A percentile compares a stretch with the other conserved stretches of the same genome.
Conservation (phyloP, 441 rosid species). For the Corymbia citriodora region DNA sequence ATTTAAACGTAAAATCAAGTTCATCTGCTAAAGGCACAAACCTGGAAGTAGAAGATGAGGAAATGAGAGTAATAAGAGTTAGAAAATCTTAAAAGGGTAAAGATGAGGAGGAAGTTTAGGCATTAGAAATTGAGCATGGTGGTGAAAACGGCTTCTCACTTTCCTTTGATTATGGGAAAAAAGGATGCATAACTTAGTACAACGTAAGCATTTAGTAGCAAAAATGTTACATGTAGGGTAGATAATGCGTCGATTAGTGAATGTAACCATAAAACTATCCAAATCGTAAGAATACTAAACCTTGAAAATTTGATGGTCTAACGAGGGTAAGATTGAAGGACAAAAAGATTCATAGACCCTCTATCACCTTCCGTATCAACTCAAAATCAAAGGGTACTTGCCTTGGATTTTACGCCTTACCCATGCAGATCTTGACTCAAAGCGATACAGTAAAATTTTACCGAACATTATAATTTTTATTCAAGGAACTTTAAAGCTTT, state of each 20-base stretch:
- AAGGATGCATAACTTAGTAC: background rate
- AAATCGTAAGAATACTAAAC: background rate
- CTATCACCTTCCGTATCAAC: background rate
- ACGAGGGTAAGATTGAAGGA: background rate
- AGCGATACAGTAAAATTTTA: background rate
- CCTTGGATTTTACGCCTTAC: background rate
- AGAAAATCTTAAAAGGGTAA: background rate
- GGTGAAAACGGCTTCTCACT: background rate
- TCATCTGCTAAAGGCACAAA: background rate
- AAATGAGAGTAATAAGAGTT: background rate
- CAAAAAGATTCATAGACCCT: background rate
- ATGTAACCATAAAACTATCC: background rate
- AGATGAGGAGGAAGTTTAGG: background rate
- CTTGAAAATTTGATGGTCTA: background rate
- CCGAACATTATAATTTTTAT: background rate
- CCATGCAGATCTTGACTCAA: background rate
- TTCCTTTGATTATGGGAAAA: background rate
- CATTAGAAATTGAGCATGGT: background rate
- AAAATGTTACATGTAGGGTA: background rate
- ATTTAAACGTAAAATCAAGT: background rate
- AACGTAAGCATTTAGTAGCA: background rate
- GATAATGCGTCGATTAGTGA: background rate
- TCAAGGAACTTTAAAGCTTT: background rate
- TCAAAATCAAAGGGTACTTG: background rate
- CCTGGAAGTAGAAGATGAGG: background rate